Conservation (phyloP, 345 rosid genomes). For the Clarkia xantiana region DNA sequence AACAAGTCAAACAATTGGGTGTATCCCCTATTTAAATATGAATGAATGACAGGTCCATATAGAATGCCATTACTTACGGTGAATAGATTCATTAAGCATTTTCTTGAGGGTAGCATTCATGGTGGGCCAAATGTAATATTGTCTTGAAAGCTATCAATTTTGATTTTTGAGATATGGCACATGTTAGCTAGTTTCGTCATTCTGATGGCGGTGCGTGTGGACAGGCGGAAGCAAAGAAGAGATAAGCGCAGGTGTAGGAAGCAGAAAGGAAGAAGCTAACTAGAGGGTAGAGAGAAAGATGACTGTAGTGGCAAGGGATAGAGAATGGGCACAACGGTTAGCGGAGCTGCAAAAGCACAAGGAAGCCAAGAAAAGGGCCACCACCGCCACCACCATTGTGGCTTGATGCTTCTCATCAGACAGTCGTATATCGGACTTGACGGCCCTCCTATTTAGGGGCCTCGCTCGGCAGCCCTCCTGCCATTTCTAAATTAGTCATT, state of each 20-base stretch:
- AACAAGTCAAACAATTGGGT: no score
- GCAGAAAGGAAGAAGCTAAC: constrained; percentile 63
- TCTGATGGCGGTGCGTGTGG: neutral
- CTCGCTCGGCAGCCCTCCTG: no score
- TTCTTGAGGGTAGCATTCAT: no score
- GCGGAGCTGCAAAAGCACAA: constrained; percentile 57
- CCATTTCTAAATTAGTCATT: no score
- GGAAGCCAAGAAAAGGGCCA: constrained; percentile 54
- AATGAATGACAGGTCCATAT: no score
- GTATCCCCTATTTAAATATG: no score
- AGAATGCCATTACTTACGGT: no score
- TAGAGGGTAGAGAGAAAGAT: constrained; percentile 23
- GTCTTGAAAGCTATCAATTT: no score
- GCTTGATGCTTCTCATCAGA: constrained; percentile 13
- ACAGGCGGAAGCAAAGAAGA: constrained; percentile 90
- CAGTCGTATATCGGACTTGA: no score
- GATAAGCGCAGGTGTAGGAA: constrained; percentile 67
- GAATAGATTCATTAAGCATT: no score
- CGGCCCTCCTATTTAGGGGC: no score
- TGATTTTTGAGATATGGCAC: neutral
- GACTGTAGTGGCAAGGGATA: constrained; percentile 87
- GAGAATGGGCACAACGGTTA: constrained; percentile 73
- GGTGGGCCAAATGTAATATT: no score
- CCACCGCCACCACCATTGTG: constrained; percentile 17
- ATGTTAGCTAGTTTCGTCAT: neutral